Conservation (phyloP, 2,329 filamentous ascomycete genomes). For the Calonectria multiphialidica region DNA sequence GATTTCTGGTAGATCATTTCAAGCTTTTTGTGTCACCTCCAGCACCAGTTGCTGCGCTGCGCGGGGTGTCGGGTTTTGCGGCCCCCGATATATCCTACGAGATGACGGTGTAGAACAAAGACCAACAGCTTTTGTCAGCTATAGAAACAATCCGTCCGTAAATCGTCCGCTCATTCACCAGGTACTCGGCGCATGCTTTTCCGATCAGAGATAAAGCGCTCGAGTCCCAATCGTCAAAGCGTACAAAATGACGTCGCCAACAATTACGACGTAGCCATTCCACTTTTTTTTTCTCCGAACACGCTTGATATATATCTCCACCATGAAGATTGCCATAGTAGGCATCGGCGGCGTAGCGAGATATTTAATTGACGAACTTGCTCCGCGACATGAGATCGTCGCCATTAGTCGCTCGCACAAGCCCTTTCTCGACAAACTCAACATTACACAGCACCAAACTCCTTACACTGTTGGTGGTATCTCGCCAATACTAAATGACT, state of each 20-base stretch:
- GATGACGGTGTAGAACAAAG: background rate
- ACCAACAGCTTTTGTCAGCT: background rate
- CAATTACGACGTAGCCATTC: too few relatives aligned
- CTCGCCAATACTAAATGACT: too few relatives aligned
- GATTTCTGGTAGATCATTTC: background rate
- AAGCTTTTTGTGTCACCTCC: background rate
- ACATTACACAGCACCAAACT: too few relatives aligned
- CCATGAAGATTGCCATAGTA: too few relatives aligned
- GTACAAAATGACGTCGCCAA: background rate
- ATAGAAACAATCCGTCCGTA: background rate
- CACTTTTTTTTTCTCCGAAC: too few relatives aligned
- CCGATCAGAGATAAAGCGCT: background rate
- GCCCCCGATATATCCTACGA: background rate
- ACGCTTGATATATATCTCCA: too few relatives aligned
- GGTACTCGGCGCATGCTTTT: background rate
- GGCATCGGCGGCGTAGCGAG: too few relatives aligned
- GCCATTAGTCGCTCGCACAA: too few relatives aligned
- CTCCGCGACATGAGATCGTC: too few relatives aligned
- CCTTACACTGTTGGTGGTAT: too few relatives aligned
- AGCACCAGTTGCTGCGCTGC: background rate
- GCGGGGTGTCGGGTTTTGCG: background rate
- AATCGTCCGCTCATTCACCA: background rate
- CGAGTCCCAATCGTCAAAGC: background rate
- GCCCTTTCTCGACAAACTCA: too few relatives aligned
- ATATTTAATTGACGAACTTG: too few relatives aligned